Evolutionary conservation across 176 grass and related monocot genomes (phyloP).

Genomic region (Canna indica): DNA sequence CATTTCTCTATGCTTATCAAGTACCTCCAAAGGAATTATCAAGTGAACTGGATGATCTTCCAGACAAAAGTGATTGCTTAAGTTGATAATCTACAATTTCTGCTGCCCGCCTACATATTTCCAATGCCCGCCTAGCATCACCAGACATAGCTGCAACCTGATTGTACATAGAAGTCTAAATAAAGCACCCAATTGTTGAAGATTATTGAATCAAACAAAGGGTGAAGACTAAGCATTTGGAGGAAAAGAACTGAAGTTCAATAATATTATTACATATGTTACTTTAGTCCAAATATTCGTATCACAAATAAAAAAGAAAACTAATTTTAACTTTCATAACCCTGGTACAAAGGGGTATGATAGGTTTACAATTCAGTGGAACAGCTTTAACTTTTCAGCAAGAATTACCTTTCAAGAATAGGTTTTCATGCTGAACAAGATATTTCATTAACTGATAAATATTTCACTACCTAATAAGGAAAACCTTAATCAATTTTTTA

Average conservation of each 20-base stretch:
- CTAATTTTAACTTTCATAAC: too few relatives aligned
- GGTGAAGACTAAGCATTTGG: not conserved
- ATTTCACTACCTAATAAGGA: too few relatives aligned
- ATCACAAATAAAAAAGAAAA: not conserved
- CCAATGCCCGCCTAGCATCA: constrained; percentile 86
- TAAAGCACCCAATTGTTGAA: not conserved
- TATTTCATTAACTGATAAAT: too few relatives aligned
- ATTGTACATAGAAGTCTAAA: not conserved
- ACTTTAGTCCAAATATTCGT: not conserved
- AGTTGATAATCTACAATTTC: constrained; percentile 70
- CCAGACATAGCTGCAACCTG: constrained; percentile 99
- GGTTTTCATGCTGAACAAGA: too few relatives aligned
- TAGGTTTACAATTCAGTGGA: too few relatives aligned
- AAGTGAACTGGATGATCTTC: constrained; percentile 16
- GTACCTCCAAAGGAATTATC: constrained; percentile 18
- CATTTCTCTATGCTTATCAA: constrained; percentile 25
- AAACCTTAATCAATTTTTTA: too few relatives aligned
- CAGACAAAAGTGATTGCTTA: constrained; percentile 41
- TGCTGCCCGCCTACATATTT: constrained; percentile 85
- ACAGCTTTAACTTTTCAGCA: too few relatives aligned
- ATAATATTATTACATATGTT: not conserved
- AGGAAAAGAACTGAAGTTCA: not conserved
- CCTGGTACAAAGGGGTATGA: too few relatives aligned
- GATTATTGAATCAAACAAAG: not conserved
- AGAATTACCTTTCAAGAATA: too few relatives aligned